Conservation (phyloP, 768 basidiomycete species). For the Leccinum variicolor region DNA sequence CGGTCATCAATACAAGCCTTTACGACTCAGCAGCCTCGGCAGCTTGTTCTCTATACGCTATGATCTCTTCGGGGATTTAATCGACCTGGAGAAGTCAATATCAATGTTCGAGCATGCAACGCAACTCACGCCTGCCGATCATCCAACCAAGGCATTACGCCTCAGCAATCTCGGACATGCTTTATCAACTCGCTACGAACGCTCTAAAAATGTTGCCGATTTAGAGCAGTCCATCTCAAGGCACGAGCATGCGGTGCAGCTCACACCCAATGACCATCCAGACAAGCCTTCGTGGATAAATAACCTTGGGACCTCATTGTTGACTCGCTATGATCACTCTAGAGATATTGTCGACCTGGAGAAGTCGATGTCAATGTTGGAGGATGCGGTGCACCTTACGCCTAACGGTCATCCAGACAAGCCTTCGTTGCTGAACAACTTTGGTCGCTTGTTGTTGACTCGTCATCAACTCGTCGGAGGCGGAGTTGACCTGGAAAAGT, state of each 20-base stretch:
- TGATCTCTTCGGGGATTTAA: not conserved
- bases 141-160: not conserved
- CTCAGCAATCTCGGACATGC: not conserved
- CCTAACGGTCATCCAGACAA: not conserved
- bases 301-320: not conserved
- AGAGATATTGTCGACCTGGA: not conserved
- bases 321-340: not conserved
- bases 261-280: not conserved
- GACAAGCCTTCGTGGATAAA: not conserved
- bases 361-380: not conserved
- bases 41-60: not conserved
- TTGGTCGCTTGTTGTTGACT: not conserved
- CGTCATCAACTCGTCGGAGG: not conserved
- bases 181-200: not conserved
- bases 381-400: not conserved
- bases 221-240: not conserved
- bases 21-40: not conserved
- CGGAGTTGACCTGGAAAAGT: not conserved
- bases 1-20: not conserved
- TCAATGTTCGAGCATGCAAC: not conserved
- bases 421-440: not conserved
- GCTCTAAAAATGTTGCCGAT: not conserved
- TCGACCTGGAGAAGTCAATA: not conserved
- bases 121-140: not conserved
- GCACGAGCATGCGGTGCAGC: not conserved